A percentile compares a stretch with the other conserved stretches of the same genome.
phyloP scores from a whole-genome alignment of 768 basidiomycete species.

The Rhodotorula diobovata region DNA sequence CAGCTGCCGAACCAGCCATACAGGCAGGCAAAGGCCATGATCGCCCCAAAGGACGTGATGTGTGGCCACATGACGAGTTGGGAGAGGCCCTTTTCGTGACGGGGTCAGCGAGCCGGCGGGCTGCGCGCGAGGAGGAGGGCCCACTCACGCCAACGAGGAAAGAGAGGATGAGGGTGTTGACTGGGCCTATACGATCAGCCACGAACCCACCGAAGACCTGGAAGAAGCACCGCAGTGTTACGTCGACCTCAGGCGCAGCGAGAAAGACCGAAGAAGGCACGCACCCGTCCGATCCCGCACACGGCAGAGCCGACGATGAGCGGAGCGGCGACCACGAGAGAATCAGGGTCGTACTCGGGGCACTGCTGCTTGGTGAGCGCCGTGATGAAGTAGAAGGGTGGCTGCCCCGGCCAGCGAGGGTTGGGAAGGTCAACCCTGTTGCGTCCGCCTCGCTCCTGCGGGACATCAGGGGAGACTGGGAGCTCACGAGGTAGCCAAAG shows the following conservation, averaged over 20 bases:
- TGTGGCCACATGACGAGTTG: slow-evolving; percentile 43
- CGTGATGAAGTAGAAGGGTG: slow-evolving; percentile 11
- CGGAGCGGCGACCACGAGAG: slow-evolving; percentile 9
- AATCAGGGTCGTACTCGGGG: slow-evolving; percentile 2
- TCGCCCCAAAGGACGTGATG: slow-evolving; percentile 35
- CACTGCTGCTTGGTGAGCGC: slow-evolving; percentile 5
- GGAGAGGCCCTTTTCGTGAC: slow-evolving; percentile 16
- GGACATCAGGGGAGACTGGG: slow-evolving; percentile 18
- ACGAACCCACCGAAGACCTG: slow-evolving; percentile 39
- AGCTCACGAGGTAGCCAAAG: background rate
- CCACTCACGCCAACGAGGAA: slow-evolving; percentile 17
- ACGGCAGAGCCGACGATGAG: slow-evolving; percentile 28
- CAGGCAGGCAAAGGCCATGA: slow-evolving; percentile 40
- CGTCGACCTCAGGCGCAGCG: rapidly evolving
- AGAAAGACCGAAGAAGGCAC: background rate
- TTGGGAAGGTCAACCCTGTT: background rate
- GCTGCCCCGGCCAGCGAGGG: background rate
- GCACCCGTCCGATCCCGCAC: slow-evolving; percentile 26
- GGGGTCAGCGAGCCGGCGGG: background rate
- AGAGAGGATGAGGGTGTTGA: slow-evolving; percentile 43
- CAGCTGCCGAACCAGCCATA: slow-evolving; percentile 8
- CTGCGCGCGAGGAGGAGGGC: background rate
- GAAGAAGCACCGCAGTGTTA: background rate
- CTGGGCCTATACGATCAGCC: slow-evolving; percentile 43
- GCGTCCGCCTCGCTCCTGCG: background rate